Base-by-base conservation (phyloP, 176 grass and related monocot genomes). In the Lolium perenne region DNA sequence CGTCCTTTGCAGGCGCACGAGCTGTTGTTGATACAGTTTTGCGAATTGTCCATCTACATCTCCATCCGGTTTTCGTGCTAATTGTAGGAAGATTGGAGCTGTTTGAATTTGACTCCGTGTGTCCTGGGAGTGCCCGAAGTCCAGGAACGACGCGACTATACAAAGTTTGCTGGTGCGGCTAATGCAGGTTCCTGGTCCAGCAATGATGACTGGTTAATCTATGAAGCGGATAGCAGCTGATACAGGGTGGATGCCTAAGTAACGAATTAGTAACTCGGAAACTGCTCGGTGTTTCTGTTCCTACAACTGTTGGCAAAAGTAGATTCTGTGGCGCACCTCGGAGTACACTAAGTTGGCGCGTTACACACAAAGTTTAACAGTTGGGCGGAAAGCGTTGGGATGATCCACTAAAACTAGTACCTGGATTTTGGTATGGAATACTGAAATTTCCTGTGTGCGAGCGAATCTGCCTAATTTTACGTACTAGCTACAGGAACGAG, bases 301-400 rank as follows among this genome's bases (percentile, higher is more conserved):
- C 26, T 29, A n/a, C n/a, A n/a, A n/a, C 67, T 14, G 16, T 14
- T 66, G 73, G 74, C 74, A 20, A 84, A 84, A 75, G 58, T 41
- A 80, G 80, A 91, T 87, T 87, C 85, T 76, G 60, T 29, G 46
- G 57, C 10, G 64, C 50, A 58, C 29, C 68, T 75, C 3, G 47
- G 77, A 75, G 47, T 68, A 80, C 64, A 43, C 71, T 38, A 29
- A 29, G 71, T 35, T 22, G 25, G 26, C 26, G 47, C 66, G 59
- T 32, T 74, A 17, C 20, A 16, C 48, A 54, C 73, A 5, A 76
- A 18, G 48, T 5, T 76, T 0, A 75, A 22, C 71, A 53, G 14
- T 51, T 41, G 11, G 59, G 58, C 23, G 64, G 66, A 82, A 86
- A 83, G 78, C 8, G 6, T 4, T 11, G 15, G 29, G 71, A 25